Percentiles rank a stretch among this genome's conserved stretches.
These are phyloP conservation scores for Podospora pseudopauciseta DNA, from an alignment of 495 filamentous ascomycete species.

Conservation along the genomic window DNA sequence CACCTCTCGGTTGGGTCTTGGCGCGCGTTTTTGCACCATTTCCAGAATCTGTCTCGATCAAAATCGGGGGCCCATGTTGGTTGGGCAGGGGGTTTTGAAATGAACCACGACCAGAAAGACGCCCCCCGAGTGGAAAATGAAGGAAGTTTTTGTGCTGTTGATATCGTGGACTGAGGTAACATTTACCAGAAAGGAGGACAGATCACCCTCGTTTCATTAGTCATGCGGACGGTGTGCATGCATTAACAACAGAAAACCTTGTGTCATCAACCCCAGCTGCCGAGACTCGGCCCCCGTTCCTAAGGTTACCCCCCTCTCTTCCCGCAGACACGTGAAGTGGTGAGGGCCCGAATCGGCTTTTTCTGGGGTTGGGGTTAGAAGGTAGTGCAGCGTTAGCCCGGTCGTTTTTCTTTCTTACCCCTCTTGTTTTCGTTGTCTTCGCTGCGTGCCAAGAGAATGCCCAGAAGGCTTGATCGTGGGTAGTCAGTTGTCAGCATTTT, in stretches of 20 bases:
- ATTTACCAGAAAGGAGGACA: neutral
- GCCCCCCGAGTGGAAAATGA: neutral
- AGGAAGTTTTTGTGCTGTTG: neutral
- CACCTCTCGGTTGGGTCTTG: constrained; percentile 6
- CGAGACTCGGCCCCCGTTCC: neutral
- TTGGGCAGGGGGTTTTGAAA: neutral
- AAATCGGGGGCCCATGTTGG: neutral
- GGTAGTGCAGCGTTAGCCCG: neutral
- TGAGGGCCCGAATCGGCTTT: neutral
- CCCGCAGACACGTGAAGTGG: neutral
- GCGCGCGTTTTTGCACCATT: constrained; percentile 7
- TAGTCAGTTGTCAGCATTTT: neutral
- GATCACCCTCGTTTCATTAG: neutral
- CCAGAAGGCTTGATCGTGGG: constrained; percentile 17
- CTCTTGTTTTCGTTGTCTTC: neutral
- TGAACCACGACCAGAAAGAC: neutral
- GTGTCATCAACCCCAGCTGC: neutral
- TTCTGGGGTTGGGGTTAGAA: neutral
- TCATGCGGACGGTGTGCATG: neutral
- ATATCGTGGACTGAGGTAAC: neutral
- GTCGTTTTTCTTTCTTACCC: neutral
- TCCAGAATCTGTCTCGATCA: neutral
- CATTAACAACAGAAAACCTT: neutral
- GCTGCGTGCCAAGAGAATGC: constrained; percentile 8
- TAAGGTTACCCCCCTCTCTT: neutral